These are phyloP conservation scores for Lunularia cruciata DNA, from an alignment of 225 moss, liverwort and hornwort genomes.

Conservation along the genomic window DNA sequence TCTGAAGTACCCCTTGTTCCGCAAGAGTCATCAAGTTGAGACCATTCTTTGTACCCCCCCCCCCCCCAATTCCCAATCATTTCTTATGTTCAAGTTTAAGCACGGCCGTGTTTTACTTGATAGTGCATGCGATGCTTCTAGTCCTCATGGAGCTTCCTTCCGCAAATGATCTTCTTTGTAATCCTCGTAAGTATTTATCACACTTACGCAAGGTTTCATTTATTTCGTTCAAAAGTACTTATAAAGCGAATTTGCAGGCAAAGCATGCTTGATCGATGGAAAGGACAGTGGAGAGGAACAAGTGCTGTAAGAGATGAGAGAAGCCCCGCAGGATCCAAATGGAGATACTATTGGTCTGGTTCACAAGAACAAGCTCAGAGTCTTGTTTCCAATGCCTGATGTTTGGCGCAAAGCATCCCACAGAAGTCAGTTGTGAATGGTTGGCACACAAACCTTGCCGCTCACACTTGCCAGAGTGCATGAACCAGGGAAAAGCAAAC, in stretches of 20 bases:
- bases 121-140: neutral
- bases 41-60: neutral
- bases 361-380: conserved; percentile 64
- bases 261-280: conserved; percentile 89
- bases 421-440: too few relatives aligned
- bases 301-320: conserved; percentile 22
- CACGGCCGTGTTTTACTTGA: neutral
- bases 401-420: too few relatives aligned
- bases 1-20: conserved; percentile 8
- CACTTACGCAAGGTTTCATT: neutral
- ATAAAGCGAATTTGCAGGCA: conserved; percentile 54
- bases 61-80: neutral
- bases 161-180: neutral
- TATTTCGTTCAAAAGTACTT: neutral
- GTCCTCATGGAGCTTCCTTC: neutral
- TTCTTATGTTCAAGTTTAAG: too few relatives aligned
- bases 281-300: conserved; percentile 60
- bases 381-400: conserved; percentile 43
- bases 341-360: conserved; percentile 51
- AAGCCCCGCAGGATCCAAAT: conserved; percentile 28
- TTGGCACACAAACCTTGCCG: too few relatives aligned
- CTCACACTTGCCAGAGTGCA: too few relatives aligned
- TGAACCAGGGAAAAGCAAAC: too few relatives aligned
- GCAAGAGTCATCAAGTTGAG: conserved; percentile 6
- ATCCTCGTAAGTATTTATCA: neutral